A percentile compares a stretch with the other conserved stretches of the same genome.
phyloP scores from a whole-genome alignment of 148 eudicot genomes.

The Persicaria maculosa region DNA sequence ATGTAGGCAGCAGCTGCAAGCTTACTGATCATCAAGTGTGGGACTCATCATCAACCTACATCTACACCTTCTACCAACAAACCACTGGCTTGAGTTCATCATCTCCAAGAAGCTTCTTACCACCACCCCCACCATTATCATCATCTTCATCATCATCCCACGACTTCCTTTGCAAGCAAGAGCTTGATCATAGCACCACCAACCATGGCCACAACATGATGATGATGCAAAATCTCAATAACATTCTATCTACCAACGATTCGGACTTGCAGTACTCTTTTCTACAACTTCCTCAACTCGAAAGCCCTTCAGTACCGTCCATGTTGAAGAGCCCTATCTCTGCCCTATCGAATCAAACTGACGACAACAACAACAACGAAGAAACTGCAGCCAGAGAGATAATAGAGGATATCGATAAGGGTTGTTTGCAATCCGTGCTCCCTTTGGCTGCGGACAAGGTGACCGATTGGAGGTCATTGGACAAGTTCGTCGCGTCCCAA shows the following conservation, averaged over 20 bases:
- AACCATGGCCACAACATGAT: neutral
- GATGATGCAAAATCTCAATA: neutral
- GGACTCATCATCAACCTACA: constrained; percentile 15
- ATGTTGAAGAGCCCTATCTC: neutral
- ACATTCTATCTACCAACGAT: neutral
- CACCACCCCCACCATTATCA: neutral
- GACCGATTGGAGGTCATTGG: constrained; percentile 10
- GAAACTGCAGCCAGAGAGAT: neutral
- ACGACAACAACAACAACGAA: neutral
- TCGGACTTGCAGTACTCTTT: neutral
- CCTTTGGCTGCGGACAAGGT: neutral
- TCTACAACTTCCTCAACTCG: constrained; percentile 11
- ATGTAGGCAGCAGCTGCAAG: constrained; percentile 27
- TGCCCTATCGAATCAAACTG: neutral
- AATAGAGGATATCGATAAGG: neutral
- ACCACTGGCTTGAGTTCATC: neutral
- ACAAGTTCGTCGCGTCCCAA: constrained; percentile 15
- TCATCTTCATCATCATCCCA: constrained; percentile 1
- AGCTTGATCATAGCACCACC: neutral
- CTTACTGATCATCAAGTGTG: neutral
- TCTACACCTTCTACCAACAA: constrained; percentile 21
- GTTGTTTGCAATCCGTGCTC: too few relatives aligned
- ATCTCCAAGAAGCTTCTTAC: neutral
- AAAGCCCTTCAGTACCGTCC: constrained; percentile 2
- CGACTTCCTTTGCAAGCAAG: constrained; percentile 1